phyloP scores from a whole-genome alignment of 805 yeast species.

The Pichia occidentalis region DNA sequence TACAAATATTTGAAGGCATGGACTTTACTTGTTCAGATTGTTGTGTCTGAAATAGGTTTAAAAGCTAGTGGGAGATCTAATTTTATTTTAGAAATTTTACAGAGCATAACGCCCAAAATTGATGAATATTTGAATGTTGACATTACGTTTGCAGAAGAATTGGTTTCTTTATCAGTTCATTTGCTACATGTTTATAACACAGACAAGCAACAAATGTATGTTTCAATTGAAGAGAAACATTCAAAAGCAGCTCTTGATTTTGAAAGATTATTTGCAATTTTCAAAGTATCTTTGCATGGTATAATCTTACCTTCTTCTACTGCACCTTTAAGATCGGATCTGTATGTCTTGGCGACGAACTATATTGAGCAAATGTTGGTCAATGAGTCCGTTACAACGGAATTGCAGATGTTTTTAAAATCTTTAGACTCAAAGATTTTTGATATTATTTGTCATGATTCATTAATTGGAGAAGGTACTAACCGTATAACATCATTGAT shows the following conservation, averaged over 20 bases:
- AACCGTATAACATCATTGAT: constrained; percentile 69
- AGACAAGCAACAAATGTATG: constrained; percentile 25
- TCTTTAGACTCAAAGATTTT: constrained; percentile 55
- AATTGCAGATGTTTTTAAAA: constrained; percentile 47
- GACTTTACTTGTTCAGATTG: constrained; percentile 71
- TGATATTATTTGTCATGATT: constrained; percentile 66
- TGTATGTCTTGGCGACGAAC: constrained; percentile 67
- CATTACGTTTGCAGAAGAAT: constrained; percentile 61
- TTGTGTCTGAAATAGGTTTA: constrained; percentile 51
- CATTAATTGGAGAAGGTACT: constrained; percentile 71
- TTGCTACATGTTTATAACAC: constrained; percentile 57
- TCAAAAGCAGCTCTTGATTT: constrained; percentile 34
- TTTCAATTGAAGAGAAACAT: constrained; percentile 27
- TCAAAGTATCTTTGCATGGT: constrained; percentile 69
- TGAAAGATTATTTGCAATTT: constrained; percentile 56
- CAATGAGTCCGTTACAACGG: constrained; percentile 37
- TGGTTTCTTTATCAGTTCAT: constrained; percentile 69
- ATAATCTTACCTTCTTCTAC: constrained; percentile 65
- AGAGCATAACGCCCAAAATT: constrained; percentile 66
- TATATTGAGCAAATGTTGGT: constrained; percentile 48
- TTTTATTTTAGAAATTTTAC: constrained; percentile 72
- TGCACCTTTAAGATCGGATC: constrained; percentile 63
- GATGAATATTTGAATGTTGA: constrained; percentile 67
- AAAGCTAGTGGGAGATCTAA: constrained; percentile 40
- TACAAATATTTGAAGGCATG: constrained; percentile 68